These are phyloP conservation scores for Trichoderma parareesei DNA, from an alignment of 495 filamentous ascomycete species.

Conservation along the genomic window DNA sequence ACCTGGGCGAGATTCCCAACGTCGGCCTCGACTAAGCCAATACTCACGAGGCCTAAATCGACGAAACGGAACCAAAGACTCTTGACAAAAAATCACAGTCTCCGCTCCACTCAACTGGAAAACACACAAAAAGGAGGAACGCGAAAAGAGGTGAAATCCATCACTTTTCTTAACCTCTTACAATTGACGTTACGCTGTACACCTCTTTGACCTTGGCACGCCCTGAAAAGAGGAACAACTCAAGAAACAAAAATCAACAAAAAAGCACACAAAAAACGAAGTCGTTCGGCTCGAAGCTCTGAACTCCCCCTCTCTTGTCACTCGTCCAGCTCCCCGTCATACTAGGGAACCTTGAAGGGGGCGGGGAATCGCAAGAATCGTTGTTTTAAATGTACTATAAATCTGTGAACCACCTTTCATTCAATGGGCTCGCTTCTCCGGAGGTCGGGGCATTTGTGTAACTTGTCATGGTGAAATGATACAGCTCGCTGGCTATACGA, in stretches of 20 bases:
- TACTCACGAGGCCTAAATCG: background rate
- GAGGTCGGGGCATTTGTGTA: background rate
- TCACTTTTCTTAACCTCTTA: background rate
- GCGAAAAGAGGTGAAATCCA: background rate
- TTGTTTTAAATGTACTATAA: background rate
- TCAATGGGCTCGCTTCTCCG: background rate
- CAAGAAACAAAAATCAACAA: background rate
- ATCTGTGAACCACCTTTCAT: background rate
- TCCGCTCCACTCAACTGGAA: background rate
- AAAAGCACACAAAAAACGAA: background rate
- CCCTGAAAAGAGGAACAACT: background rate
- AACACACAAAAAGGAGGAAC: background rate
- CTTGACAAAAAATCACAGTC: background rate
- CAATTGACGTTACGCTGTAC: background rate
- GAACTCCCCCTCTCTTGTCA: background rate
- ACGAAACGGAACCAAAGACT: too few species aligned
- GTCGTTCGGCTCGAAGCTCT: background rate
- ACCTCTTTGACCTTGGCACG: background rate
- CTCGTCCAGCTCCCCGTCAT: background rate
- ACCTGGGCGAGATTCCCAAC: constrained; percentile 27
- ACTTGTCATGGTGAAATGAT: background rate
- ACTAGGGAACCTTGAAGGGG: background rate
- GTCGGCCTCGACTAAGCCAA: constrained; percentile 36
- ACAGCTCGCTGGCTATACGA: background rate
- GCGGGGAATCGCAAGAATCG: background rate